phyloP scores from a whole-genome alignment of 129 eudicot genomes.

The Ambrosia trifida region DNA sequence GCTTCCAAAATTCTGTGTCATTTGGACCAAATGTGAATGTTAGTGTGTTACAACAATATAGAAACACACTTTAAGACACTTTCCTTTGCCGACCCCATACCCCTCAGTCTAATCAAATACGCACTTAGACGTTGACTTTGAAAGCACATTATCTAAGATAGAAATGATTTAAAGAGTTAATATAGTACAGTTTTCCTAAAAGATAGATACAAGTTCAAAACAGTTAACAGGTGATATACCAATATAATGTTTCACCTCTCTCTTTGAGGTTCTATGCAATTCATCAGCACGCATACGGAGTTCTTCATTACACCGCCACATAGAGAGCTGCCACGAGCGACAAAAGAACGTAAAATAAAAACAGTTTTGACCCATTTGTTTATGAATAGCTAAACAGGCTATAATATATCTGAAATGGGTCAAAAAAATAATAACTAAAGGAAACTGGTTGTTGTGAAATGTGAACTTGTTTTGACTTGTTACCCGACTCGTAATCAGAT shows the following conservation, averaged over 20 bases:
- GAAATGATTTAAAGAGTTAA: neutral
- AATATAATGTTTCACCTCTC: conserved; percentile 77
- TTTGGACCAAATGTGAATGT: conserved; percentile 7
- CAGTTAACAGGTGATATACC: conserved; percentile 38
- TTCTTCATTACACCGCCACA: conserved; percentile 92
- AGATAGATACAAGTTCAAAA: neutral
- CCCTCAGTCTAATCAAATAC: no score
- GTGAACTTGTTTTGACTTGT: neutral
- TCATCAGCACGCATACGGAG: conserved; percentile 64
- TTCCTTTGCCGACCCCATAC: no score
- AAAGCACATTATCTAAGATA: neutral
- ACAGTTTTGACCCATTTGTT: neutral
- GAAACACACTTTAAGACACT: neutral
- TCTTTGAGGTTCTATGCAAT: conserved; percentile 62
- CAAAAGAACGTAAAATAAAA: neutral
- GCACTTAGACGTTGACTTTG: neutral
- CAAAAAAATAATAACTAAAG: no score
- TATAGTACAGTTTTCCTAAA: neutral
- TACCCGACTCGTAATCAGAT: neutral
- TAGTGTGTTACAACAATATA: neutral
- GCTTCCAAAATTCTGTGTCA: conserved; percentile 79
- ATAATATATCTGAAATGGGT: no score
- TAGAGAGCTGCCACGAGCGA: conserved; percentile 56
- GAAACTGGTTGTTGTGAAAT: neutral
- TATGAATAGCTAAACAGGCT: neutral